A percentile compares a stretch with the other conserved stretches of the same genome.
phyloP scores from a whole-genome alignment of 148 eudicot genomes.

The Limonium bicolor region DNA sequence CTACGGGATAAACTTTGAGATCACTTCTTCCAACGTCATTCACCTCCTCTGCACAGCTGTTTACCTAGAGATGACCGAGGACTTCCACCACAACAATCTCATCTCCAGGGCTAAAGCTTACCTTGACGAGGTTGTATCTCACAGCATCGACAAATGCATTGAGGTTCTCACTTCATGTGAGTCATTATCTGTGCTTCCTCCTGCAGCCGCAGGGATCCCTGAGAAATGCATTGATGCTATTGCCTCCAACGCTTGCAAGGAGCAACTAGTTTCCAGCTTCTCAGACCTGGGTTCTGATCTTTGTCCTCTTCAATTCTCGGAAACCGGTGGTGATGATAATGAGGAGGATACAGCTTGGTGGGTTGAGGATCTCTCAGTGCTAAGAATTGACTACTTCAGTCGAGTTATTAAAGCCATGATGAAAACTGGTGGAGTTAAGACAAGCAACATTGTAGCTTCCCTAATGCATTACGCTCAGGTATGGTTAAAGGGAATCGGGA shows the following conservation, averaged over 20 bases:
- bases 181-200: constrained; percentile 67
- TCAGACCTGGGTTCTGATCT: constrained; percentile 79
- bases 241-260: constrained; percentile 83
- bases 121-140: constrained; percentile 60
- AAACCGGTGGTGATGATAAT: constrained; percentile 37
- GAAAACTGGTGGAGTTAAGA: constrained; percentile 87
- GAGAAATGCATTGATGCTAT: constrained; percentile 68
- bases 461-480: constrained; percentile 70
- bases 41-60: constrained; percentile 64
- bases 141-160: constrained; percentile 71
- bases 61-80: constrained; percentile 80
- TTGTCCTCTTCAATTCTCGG: too few relatives aligned
- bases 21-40: constrained; percentile 68
- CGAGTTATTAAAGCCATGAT: constrained; percentile 77
- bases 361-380: constrained; percentile 79
- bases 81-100: constrained; percentile 66
- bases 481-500: constrained; percentile 57
- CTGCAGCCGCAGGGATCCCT: constrained; percentile 70
- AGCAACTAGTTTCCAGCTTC: constrained; percentile 93
- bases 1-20: constrained; percentile 84
- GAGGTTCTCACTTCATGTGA: constrained; percentile 80
- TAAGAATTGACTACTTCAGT: constrained; percentile 58
- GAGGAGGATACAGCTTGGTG: constrained; percentile 95
- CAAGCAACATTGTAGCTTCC: constrained; percentile 81
- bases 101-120: constrained; percentile 74